Evolutionary conservation across 352 stramenopile genomes (phyloP).

Genomic region (Phytophthora pini): DNA sequence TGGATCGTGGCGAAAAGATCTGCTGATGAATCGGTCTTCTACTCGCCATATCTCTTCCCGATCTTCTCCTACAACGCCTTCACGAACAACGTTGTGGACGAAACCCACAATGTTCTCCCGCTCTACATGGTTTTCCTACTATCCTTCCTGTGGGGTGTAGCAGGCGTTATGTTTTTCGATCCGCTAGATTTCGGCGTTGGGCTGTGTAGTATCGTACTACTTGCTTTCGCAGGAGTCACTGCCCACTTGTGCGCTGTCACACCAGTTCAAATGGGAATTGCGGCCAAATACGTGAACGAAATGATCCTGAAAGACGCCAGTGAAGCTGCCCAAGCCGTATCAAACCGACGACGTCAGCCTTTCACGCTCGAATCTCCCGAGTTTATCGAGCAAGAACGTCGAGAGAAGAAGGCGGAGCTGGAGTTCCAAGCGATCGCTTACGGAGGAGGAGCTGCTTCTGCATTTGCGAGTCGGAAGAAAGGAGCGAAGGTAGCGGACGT

Average conservation of each 20-base stretch:
- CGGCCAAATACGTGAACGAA: constrained; percentile 90
- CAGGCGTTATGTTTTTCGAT: constrained; percentile 91
- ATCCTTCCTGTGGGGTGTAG: constrained; percentile 85
- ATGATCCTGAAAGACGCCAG: constrained; percentile 89
- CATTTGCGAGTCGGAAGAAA: constrained; percentile 64
- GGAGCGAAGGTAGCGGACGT: constrained; percentile 20
- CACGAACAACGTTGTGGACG: constrained; percentile 91
- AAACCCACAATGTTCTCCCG: constrained; percentile 72
- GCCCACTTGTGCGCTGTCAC: constrained; percentile 84
- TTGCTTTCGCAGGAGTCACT: constrained; percentile 78
- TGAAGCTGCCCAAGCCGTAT: constrained; percentile 68
- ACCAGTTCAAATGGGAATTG: constrained; percentile 88
- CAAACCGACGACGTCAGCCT: constrained; percentile 64
- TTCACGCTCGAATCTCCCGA: constrained; percentile 83
- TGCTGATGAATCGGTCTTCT: constrained; percentile 76
- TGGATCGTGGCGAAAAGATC: constrained; percentile 60
- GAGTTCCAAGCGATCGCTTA: constrained; percentile 87
- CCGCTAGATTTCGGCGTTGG: constrained; percentile 90
- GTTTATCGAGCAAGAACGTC: constrained; percentile 74
- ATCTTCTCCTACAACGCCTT: constrained; percentile 92
- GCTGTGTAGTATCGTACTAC: constrained; percentile 84
- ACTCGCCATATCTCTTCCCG: constrained; percentile 90
- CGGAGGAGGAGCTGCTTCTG: constrained; percentile 40
- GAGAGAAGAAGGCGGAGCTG: constrained; percentile 81
- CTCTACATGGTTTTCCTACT: constrained; percentile 80